Base-by-base conservation (phyloP, 805 yeast species). In the Zygosaccharomyces siamensis region DNA sequence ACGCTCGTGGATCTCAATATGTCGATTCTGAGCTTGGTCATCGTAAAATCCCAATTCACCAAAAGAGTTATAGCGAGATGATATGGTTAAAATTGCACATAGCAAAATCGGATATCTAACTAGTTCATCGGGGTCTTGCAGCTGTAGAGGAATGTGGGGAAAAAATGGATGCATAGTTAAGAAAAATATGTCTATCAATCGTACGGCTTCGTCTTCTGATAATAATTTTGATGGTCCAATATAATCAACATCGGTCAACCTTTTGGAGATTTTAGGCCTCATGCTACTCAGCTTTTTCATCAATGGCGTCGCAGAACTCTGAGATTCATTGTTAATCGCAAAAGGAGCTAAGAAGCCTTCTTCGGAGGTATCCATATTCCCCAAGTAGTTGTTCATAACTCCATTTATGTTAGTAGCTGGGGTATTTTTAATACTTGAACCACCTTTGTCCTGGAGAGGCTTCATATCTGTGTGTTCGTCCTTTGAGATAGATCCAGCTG, bases 91-190 rank as follows among this genome's bases (percentile, higher is more conserved):
- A 10, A 90, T 81, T 0, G 96, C 83, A 62, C 93, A 85, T 26
- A 89, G 66, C 37, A 90, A 71, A 53, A 90, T 80, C 1, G 97
- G 96, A 64, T 86, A 86, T 3, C 83, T 83, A 0, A 89, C 83
- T 30, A 90, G 68, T 5, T 76, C 79, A 39, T 78, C 77, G 0
- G 87, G 78, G 46, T 79, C 74, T 43, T 83, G 90, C 35, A 89
- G 63, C 53, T 84, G 86, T 27, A 74, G 71, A 0, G 97, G 96
- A 35, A 92, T 76, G 61, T 83, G 86, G 1, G 97, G 97, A 68
- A 86, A 90, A 64, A 81, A 90, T 2, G 96, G 97, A 65, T 88
- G 95, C 81, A 90, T 78, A 3, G 89, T 79, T 3, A 79, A 65
- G 63, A 87, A 87, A 66, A 86, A 90, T 46, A 81, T 63, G 33